phyloP scores from a whole-genome alignment of 306 rosid genomes.

The Echinosophora koreensis region DNA sequence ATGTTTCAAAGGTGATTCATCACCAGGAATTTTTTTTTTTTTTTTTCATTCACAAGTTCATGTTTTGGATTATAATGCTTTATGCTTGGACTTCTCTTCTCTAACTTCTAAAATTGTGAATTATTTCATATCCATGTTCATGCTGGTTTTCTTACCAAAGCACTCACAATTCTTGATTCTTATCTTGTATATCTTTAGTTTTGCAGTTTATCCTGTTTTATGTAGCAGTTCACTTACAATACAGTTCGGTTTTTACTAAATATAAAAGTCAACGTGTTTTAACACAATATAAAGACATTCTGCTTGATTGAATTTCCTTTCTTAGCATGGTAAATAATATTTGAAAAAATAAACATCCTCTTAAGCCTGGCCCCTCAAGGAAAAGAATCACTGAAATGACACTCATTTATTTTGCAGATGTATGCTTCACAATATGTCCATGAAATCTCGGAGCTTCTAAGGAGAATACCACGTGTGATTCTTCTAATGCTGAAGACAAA shows the following conservation, averaged over 20 bases:
- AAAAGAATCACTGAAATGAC: constrained; percentile 41
- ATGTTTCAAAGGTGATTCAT: constrained; percentile 16
- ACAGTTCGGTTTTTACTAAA: constrained; percentile 16
- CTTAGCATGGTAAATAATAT: constrained; percentile 29
- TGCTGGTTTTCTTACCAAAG: constrained; percentile 41
- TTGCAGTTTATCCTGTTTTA: constrained; percentile 36
- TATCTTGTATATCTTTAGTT: constrained; percentile 21
- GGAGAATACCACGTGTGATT: constrained; percentile 93
- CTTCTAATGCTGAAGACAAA: constrained; percentile 97
- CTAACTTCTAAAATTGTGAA: constrained; percentile 28
- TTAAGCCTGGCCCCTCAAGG: constrained; percentile 34
- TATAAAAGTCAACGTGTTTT: constrained; percentile 27
- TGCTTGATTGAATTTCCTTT: constrained; percentile 32
- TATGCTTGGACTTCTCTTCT: constrained; percentile 39
- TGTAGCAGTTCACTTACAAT: constrained; percentile 36
- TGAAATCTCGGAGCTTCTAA: constrained; percentile 90
- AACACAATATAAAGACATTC: constrained; percentile 15
- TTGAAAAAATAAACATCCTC: not conserved
- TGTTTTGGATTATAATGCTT: constrained; percentile 35
- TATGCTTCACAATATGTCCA: constrained; percentile 91
- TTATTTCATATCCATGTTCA: constrained; percentile 9
- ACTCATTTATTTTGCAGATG: constrained; percentile 67
- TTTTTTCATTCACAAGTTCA: constrained; percentile 25
- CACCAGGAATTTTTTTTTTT: constrained; percentile 10
- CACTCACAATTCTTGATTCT: constrained; percentile 22